A percentile compares a stretch with the other conserved stretches of the same genome.
These are phyloP conservation scores for Trifolium pratense DNA, from an alignment of 306 rosid species.

Conservation along the genomic window DNA sequence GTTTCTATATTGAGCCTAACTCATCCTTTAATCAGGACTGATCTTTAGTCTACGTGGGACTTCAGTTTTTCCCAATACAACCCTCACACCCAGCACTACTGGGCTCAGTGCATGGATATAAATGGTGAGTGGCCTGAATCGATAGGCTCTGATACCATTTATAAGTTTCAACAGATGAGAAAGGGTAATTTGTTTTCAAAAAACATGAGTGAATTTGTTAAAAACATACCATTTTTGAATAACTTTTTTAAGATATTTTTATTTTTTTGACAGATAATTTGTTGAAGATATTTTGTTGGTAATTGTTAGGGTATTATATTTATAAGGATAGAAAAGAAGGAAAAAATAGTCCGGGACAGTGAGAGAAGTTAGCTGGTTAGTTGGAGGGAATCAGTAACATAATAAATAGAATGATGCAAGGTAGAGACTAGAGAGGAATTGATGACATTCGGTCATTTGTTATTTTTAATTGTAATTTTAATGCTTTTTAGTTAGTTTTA, in stretches of 20 bases:
- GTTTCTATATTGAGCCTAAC: too few relatives aligned
- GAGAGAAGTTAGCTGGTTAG: not conserved
- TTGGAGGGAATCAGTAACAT: not conserved
- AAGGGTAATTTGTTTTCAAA: not conserved
- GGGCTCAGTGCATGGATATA: too few relatives aligned
- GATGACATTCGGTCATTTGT: too few relatives aligned
- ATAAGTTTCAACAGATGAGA: not conserved
- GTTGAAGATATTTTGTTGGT: constrained; percentile 5
- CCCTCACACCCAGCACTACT: too few relatives aligned
- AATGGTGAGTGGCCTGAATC: too few relatives aligned
- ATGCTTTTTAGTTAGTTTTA: too few relatives aligned
- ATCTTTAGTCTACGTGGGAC: too few relatives aligned
- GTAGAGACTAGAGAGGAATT: too few relatives aligned
- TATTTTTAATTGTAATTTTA: too few relatives aligned
- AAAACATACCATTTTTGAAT: not conserved
- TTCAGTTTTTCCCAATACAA: too few relatives aligned
- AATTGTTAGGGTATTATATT: not conserved
- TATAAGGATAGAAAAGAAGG: not conserved
- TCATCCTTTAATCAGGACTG: too few relatives aligned
- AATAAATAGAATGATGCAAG: constrained; percentile 1
- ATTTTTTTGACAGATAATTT: not conserved
- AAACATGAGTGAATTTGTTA: not conserved
- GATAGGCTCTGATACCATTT: too few relatives aligned
- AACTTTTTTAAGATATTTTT: not conserved
- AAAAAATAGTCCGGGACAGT: not conserved